Conservation (phyloP, 495 filamentous ascomycete genomes). For the Collariella sp. region DNA sequence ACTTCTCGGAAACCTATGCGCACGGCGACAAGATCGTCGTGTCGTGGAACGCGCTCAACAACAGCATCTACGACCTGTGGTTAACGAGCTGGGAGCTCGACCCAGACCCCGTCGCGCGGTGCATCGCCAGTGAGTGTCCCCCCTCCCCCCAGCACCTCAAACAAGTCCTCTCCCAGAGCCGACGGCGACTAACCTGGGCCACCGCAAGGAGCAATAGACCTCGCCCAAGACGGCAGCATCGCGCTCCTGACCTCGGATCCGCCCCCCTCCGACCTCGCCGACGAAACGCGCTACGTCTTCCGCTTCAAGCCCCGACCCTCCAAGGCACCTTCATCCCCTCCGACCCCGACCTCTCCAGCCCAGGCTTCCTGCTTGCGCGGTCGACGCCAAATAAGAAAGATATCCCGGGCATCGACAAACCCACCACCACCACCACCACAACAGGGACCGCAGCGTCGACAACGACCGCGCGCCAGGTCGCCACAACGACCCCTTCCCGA, state of each 20-base stretch:
- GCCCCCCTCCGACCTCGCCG: background rate
- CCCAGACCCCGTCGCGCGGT: constrained; percentile 6
- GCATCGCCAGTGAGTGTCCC: constrained; percentile 11
- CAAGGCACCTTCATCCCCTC: background rate
- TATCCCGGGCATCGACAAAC: background rate
- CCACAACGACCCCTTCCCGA: background rate
- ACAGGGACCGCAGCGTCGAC: background rate
- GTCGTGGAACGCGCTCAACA: constrained; percentile 20
- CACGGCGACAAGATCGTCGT: constrained; percentile 16
- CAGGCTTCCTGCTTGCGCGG: constrained; percentile 8
- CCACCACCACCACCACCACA: background rate
- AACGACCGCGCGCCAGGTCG: background rate
- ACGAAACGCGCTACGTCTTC: constrained; percentile 8
- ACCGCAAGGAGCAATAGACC: constrained; percentile 14
- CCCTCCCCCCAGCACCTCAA: background rate
- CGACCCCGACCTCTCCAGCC: constrained; percentile 11
- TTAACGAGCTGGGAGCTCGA: constrained; percentile 13
- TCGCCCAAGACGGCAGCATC: constrained; percentile 12
- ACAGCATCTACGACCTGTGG: constrained; percentile 19
- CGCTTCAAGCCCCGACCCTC: constrained; percentile 15
- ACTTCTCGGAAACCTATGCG: constrained; percentile 11
- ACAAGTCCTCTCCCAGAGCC: too few species aligned
- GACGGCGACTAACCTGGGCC: background rate
- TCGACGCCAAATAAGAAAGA: background rate
- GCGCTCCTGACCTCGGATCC: constrained; percentile 8